phyloP scores from a whole-genome alignment of 2,329 filamentous ascomycete genomes.

The Neopestalotiopsis sp. region DNA sequence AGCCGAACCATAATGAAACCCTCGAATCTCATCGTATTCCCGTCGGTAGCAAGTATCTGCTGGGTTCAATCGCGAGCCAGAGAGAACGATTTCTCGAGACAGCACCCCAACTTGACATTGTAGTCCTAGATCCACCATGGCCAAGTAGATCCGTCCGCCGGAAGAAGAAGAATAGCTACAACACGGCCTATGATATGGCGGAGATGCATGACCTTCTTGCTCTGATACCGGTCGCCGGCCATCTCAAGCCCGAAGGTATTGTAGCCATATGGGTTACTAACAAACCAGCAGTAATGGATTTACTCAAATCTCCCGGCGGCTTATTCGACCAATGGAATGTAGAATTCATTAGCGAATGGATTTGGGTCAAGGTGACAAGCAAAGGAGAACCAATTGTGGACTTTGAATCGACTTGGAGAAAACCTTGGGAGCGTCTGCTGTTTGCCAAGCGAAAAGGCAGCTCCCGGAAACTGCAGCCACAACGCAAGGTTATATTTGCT shows the following conservation, averaged over 20 bases:
- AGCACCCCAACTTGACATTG: conserved; percentile 66
- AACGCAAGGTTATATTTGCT: conserved; percentile 66
- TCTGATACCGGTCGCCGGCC: conserved; percentile 60
- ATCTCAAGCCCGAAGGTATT: conserved; percentile 59
- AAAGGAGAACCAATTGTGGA: conserved; percentile 68
- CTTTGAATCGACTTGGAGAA: conserved; percentile 68
- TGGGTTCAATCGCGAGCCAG: conserved; percentile 52
- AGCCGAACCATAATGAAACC: background rate
- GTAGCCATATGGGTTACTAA: conserved; percentile 83
- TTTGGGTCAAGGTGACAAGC: conserved; percentile 77
- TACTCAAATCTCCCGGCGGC: conserved; percentile 59
- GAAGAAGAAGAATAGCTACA: conserved; percentile 59
- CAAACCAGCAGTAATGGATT: conserved; percentile 61
- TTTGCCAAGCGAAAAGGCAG: conserved; percentile 56
- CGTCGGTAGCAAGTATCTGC: conserved; percentile 49
- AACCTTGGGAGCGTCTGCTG: conserved; percentile 78
- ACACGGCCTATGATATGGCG: conserved; percentile 49
- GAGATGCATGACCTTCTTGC: conserved; percentile 57
- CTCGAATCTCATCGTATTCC: conserved; percentile 42
- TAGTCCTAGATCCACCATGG: conserved; percentile 82
- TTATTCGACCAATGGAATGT: conserved; percentile 73
- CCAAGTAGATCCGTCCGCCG: conserved; percentile 76
- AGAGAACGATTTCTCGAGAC: conserved; percentile 45
- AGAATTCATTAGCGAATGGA: conserved; percentile 72
- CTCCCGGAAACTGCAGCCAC: conserved; percentile 38